phyloP scores from a whole-genome alignment of 805 yeast genomes.

The Spathaspora girioi region DNA sequence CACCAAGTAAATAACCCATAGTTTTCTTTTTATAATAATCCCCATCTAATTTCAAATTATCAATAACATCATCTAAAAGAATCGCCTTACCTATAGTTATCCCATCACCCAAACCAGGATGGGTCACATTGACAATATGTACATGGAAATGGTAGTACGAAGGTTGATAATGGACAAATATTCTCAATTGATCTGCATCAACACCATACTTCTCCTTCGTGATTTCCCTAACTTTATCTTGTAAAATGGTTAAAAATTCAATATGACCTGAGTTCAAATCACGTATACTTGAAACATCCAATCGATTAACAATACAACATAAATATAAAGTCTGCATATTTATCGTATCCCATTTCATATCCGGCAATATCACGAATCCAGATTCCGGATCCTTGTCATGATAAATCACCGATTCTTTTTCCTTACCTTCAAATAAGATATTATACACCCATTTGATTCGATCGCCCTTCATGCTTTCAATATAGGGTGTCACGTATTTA shows the following conservation, averaged over 20 bases:
- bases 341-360: conserved; percentile 92
- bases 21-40: conserved; percentile 58
- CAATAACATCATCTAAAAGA: conserved; percentile 76
- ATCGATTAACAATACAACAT: conserved; percentile 68
- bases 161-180: conserved; percentile 92
- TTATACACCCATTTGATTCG: conserved; percentile 88
- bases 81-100: conserved; percentile 77
- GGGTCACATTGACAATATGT: conserved; percentile 75
- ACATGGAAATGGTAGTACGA: conserved; percentile 94
- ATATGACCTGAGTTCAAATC: conserved; percentile 63
- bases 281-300: conserved; percentile 68
- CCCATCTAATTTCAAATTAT: conserved; percentile 53
- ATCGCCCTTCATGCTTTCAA: conserved; percentile 70
- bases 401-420: conserved; percentile 73
- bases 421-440: conserved; percentile 77
- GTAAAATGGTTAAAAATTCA: conserved; percentile 51
- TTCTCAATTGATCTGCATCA: conserved; percentile 54
- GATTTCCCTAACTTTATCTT: conserved; percentile 40
- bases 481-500: conserved; percentile 65
- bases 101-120: conserved; percentile 66
- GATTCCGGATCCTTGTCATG: conserved; percentile 51
- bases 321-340: conserved; percentile 69
- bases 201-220: conserved; percentile 42
- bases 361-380: conserved; percentile 82
- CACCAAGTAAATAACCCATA: conserved; percentile 67